These are phyloP conservation scores for Aspergillus sp. DNA, from an alignment of 2,329 filamentous ascomycete genomes.

Conservation along the genomic window DNA sequence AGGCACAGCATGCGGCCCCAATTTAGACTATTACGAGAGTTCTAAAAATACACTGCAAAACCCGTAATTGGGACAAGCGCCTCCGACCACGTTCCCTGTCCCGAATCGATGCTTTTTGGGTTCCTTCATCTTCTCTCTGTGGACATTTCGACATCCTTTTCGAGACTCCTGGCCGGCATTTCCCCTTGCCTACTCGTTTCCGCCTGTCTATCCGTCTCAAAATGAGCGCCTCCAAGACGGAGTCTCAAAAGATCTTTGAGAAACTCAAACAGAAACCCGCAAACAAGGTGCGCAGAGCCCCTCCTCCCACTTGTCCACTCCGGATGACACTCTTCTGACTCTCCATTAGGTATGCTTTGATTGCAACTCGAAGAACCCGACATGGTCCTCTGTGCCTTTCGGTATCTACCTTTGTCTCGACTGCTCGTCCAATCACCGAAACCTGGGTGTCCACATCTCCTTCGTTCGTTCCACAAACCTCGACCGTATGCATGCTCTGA, in stretches of 20 bases:
- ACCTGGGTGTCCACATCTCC: constrained; percentile 96
- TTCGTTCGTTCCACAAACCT: constrained; percentile 98
- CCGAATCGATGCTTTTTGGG: constrained; percentile 12
- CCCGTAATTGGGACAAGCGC: constrained; percentile 5
- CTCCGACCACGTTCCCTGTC: constrained; percentile 36
- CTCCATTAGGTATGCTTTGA: constrained; percentile 84
- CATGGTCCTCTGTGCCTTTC: constrained; percentile 95
- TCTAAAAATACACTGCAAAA: too few species aligned
- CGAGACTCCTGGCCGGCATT: constrained; percentile 1
- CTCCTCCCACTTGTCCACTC: constrained; percentile 13
- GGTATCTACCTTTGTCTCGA: constrained; percentile 98
- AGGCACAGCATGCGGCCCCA: too few species aligned
- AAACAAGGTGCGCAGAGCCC: constrained; percentile 69
- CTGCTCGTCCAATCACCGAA: constrained; percentile 94
- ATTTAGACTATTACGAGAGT: too few species aligned
- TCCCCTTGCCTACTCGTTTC: constrained; percentile 1
- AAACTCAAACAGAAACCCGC: constrained; percentile 91
- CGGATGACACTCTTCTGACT: background rate
- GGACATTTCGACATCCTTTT: constrained; percentile 1
- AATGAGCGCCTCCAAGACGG: constrained; percentile 78
- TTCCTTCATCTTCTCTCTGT: constrained; percentile 8
- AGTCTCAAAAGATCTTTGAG: constrained; percentile 96
- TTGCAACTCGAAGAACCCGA: constrained; percentile 94
- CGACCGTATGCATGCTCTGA: constrained; percentile 67
- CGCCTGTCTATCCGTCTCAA: constrained; percentile 14